Conservation (phyloP, 2,329 filamentous ascomycete genomes). For the Metarhizium rileyi region DNA sequence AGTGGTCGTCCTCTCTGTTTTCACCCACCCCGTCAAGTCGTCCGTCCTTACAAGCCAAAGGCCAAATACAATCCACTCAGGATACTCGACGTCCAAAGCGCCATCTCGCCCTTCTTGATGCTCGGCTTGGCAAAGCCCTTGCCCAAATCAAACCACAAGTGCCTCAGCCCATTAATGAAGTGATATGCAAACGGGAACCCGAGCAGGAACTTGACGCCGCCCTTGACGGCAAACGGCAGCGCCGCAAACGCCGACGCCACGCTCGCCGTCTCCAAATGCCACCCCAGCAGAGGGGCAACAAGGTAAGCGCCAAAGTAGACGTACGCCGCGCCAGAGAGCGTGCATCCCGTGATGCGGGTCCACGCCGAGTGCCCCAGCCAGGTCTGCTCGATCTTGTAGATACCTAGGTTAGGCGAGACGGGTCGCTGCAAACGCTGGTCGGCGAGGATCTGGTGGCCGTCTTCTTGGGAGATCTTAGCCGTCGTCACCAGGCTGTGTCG, state of each 20-base stretch:
- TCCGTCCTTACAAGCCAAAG: constrained; percentile 35
- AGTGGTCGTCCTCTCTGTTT: not conserved
- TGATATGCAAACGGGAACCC: constrained; percentile 54
- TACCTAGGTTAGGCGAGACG: constrained; percentile 72
- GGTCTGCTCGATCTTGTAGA: constrained; percentile 82
- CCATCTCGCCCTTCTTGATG: constrained; percentile 36
- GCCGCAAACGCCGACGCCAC: constrained; percentile 51
- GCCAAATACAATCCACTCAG: constrained; percentile 33
- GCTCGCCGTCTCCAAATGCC: constrained; percentile 49
- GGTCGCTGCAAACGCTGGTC: constrained; percentile 74
- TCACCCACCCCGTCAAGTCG: not conserved
- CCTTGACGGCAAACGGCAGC: constrained; percentile 50
- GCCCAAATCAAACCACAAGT: constrained; percentile 43
- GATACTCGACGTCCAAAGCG: constrained; percentile 38
- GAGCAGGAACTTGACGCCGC: constrained; percentile 42
- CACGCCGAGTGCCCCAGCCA: constrained; percentile 64
- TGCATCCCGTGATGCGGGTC: constrained; percentile 75
- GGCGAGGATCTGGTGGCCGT: constrained; percentile 59
- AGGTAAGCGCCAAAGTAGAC: constrained; percentile 74
- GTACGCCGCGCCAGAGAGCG: constrained; percentile 67
- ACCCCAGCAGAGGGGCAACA: constrained; percentile 61
- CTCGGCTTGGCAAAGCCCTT: constrained; percentile 39
- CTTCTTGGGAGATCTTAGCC: constrained; percentile 42
- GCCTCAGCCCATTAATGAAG: constrained; percentile 44
- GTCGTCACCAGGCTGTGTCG: constrained; percentile 41